phyloP scores from a whole-genome alignment of 179 eudicot species.

The Nepenthes alata region DNA sequence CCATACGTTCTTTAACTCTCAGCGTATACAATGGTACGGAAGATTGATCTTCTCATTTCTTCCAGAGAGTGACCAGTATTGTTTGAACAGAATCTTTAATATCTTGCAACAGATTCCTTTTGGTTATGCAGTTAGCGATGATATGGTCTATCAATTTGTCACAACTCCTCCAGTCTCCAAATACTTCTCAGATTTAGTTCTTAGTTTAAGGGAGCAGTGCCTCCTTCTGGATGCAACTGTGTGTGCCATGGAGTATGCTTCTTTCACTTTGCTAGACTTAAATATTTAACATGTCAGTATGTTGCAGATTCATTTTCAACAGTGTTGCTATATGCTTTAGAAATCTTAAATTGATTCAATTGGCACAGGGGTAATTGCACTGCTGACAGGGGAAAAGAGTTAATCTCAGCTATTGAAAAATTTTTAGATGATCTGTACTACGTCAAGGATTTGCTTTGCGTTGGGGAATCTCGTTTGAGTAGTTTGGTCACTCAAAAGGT shows the following conservation, averaged over 20 bases:
- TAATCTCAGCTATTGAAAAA: conserved; percentile 20
- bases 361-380: conserved; percentile 24
- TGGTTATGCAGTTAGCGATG: conserved; percentile 42
- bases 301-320: neutral
- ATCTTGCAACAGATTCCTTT: conserved; percentile 20
- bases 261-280: neutral
- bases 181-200: conserved; percentile 30
- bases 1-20: conserved; percentile 32
- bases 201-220: conserved; percentile 23
- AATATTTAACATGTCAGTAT: neutral
- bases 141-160: conserved; percentile 28
- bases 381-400: conserved; percentile 18
- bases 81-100: conserved; percentile 10
- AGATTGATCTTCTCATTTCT: conserved; percentile 3
- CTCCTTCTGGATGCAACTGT: conserved; percentile 26
- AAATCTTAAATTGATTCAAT: neutral
- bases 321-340: neutral
- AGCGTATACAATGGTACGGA: conserved; percentile 30
- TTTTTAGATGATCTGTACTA: conserved; percentile 43
- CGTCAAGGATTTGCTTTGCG: conserved; percentile 31
- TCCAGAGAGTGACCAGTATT: neutral
- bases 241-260: conserved; percentile 18
- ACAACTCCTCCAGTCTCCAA: conserved; percentile 27
- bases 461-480: conserved; percentile 29
- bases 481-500: conserved; percentile 28